These are phyloP conservation scores for Protea cynaroides DNA, from an alignment of 164 flowering plant genomes.

Conservation along the genomic window DNA sequence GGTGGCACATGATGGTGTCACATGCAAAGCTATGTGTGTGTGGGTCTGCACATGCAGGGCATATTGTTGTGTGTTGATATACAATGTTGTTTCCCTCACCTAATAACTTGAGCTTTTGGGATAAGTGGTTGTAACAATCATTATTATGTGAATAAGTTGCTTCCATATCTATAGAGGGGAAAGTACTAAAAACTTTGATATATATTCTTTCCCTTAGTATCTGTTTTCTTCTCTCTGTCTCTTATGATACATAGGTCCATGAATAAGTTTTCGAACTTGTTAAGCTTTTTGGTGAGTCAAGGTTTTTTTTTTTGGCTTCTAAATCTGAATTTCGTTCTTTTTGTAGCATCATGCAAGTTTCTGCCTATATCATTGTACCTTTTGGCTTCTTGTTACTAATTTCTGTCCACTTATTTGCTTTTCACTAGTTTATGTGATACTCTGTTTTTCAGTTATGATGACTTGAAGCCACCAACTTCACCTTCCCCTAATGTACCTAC, in stretches of 20 bases:
- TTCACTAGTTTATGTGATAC: neutral
- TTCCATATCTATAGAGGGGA: neutral
- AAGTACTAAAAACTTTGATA: neutral
- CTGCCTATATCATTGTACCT: neutral
- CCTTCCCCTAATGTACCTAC: slow-evolving; percentile 49
- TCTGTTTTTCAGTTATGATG: slow-evolving; percentile 38
- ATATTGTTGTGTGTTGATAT: no score
- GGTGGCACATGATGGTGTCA: no score
- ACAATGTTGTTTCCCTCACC: no score
- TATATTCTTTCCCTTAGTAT: neutral
- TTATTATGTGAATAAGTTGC: neutral
- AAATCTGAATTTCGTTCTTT: no score
- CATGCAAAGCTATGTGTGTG: no score
- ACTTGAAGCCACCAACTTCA: slow-evolving; percentile 58
- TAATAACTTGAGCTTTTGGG: no score
- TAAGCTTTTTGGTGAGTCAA: no score
- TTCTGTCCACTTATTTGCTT: neutral
- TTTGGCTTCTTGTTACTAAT: neutral
- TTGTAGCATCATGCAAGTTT: neutral
- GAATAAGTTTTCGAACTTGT: neutral
- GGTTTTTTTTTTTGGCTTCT: no score
- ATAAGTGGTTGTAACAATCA: no score
- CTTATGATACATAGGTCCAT: neutral
- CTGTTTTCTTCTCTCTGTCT: neutral
- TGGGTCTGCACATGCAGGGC: no score